Evolutionary conservation across 2,329 filamentous ascomycete genomes (phyloP), one percentile per base, ranked within the genome.

Genomic region (Penicillium thymicola): DNA sequence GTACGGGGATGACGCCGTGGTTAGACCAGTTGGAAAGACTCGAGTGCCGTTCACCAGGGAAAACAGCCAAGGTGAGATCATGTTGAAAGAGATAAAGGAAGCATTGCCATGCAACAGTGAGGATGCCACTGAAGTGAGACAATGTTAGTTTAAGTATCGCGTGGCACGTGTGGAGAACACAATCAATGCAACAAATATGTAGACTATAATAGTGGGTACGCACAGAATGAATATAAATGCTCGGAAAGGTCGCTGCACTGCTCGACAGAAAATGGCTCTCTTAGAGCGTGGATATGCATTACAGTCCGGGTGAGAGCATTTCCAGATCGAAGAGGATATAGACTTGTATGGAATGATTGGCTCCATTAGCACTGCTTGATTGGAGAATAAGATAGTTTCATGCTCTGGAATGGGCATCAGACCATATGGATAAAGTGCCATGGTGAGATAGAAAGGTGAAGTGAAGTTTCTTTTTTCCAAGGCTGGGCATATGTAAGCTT

Each of bases 1-100:
- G 75, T 30, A 86, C 79, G 1, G 85, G 83, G 2, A 76, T 67
- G 18, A 84, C 75, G 43, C 71, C 74, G 45, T 72, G 71, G 1
- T 67, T 57, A 9, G 44, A 37, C 28, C 18, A 46, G 8, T 23
- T 10, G 13, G 43, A 34, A 23, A 16, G 5, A 4, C 28, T 32
- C 16, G 18, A 45, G n/a, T 18, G 1, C 5, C 0, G 28, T 34
- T 46, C 18, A n/a, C 37, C 16, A 5, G 43, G 43, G 36, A 51
- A 53, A 27, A 51, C 27, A 10, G 2, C 28, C 16, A 45, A 8
- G 13, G 54, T 40, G 3, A 43, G 36, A 14, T 30, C 27, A 13
- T 50, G 36, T 14, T n/a, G 36, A 32, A 61, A 8, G 9, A 49
- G 32, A 25, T 38, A n/a, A 52, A 40, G 3, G 16, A 60, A 9